A percentile compares a stretch with the other conserved stretches of the same genome.
Evolutionary conservation across 768 basidiomycete species (phyloP).

Genomic region (Phlebiopsis gigantea): DNA sequence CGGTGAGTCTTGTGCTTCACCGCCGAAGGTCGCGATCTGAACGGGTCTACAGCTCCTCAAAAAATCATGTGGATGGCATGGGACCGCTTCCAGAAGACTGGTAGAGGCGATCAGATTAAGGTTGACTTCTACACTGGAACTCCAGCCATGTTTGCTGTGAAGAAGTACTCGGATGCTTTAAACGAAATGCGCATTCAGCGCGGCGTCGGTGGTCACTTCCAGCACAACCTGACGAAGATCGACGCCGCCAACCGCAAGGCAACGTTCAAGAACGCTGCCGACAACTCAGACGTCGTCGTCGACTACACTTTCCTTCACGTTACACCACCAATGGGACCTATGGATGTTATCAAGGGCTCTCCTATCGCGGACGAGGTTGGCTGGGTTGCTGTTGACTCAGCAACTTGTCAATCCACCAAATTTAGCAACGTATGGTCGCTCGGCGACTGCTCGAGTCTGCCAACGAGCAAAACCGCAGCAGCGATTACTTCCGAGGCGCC

Average conservation of each 20-base stretch:
- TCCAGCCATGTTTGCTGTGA: constrained; percentile 96
- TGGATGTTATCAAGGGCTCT: constrained; percentile 72
- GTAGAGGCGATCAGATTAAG: constrained; percentile 50
- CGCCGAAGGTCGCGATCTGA: not conserved
- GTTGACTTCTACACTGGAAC: constrained; percentile 84
- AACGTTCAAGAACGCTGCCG: constrained; percentile 69
- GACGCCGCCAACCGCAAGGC: constrained; percentile 70
- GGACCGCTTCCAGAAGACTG: constrained; percentile 68
- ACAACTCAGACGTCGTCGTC: constrained; percentile 62
- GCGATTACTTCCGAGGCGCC: constrained; percentile 91
- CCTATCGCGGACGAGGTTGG: constrained; percentile 77
- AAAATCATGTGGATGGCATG: constrained; percentile 98
- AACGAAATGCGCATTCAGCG: constrained; percentile 72
- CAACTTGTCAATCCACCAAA: constrained; percentile 79
- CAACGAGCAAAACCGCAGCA: constrained; percentile 95
- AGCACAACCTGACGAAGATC: constrained; percentile 76
- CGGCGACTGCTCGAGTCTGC: constrained; percentile 89
- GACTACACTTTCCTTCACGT: constrained; percentile 85
- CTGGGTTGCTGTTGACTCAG: constrained; percentile 84
- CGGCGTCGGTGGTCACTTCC: constrained; percentile 75
- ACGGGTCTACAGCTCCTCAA: constrained; percentile 56
- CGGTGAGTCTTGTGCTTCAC: constrained; percentile 37
- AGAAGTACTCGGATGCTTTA: constrained; percentile 90
- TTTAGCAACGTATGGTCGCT: constrained; percentile 85
- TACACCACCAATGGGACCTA: constrained; percentile 89